phyloP scores from a whole-genome alignment of 1,139 yeast species.

The Nakaseomyces kungkrabaensis region DNA sequence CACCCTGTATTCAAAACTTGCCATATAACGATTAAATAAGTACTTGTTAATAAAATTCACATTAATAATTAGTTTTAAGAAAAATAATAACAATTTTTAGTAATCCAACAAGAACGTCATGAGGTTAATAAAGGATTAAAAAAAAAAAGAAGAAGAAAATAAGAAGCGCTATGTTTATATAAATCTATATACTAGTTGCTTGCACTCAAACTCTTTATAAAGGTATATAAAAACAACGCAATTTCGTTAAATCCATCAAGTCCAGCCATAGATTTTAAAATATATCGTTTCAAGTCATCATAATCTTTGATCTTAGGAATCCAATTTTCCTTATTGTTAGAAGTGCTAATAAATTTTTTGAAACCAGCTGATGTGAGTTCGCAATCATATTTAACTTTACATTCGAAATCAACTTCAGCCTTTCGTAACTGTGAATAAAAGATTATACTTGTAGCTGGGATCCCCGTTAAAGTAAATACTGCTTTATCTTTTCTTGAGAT shows the following conservation, averaged over 20 bases:
- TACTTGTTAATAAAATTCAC: too few species aligned
- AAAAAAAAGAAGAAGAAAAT: too few species aligned
- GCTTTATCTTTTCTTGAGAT: slow-evolving; percentile 26
- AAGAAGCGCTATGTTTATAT: background rate
- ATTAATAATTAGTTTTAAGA: too few species aligned
- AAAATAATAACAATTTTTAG: too few species aligned
- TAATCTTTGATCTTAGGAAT: slow-evolving; percentile 21
- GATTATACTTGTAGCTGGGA: slow-evolving; percentile 44
- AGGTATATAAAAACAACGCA: slow-evolving; percentile 37
- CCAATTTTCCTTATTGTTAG: slow-evolving; percentile 29
- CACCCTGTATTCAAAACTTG: background rate
- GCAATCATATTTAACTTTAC: slow-evolving; percentile 35
- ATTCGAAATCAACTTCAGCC: slow-evolving; percentile 8
- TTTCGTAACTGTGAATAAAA: slow-evolving; percentile 17
- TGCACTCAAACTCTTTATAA: slow-evolving; percentile 35
- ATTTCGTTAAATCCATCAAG: slow-evolving; percentile 36
- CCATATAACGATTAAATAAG: too few species aligned
- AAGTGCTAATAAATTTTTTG: slow-evolving; percentile 10
- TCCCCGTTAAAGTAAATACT: slow-evolving; percentile 44
- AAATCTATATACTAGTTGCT: background rate
- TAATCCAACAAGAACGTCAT: too few species aligned
- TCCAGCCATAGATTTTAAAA: slow-evolving; percentile 31
- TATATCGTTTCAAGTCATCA: slow-evolving; percentile 34
- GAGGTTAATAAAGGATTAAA: too few species aligned
- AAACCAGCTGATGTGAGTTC: slow-evolving; percentile 30